Percentiles rank a stretch among this genome's conserved stretches.
These are phyloP conservation scores for Penicillium chermesinum DNA, from an alignment of 495 filamentous ascomycete genomes.

Conservation along the genomic window DNA sequence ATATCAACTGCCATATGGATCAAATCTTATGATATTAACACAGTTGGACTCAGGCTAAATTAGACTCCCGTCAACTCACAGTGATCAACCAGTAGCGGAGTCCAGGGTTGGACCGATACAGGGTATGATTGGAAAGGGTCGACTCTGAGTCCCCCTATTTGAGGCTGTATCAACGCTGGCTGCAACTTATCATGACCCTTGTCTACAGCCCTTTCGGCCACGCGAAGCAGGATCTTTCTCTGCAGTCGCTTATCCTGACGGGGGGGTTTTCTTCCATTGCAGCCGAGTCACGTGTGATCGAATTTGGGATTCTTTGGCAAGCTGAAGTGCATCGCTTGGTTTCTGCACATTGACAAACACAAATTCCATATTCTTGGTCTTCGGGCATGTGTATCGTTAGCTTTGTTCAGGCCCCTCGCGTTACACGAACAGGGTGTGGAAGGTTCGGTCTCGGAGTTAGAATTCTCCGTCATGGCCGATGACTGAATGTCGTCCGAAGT, in stretches of 20 bases:
- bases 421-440: too few relatives aligned
- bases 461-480: too few relatives aligned
- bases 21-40: conserved; percentile 27
- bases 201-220: neutral
- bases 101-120: conserved; percentile 19
- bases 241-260: conserved; percentile 6
- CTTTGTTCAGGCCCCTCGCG: too few relatives aligned
- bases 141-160: conserved; percentile 31
- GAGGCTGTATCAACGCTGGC: conserved; percentile 8
- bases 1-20: conserved; percentile 42
- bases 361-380: conserved; percentile 12
- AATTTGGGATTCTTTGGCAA: conserved; percentile 22
- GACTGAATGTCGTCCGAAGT: too few relatives aligned
- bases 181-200: neutral
- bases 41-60: neutral
- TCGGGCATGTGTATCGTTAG: too few relatives aligned
- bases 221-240: neutral
- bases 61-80: conserved; percentile 23
- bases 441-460: too few relatives aligned
- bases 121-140: conserved; percentile 39
- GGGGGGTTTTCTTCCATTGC: conserved; percentile 16
- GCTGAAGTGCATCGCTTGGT: conserved; percentile 24
- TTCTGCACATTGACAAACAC: conserved; percentile 30
- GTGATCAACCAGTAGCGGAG: conserved; percentile 33
- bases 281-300: conserved; percentile 29